Evolutionary conservation across 1,284 basidiomycete species (phyloP).

Genomic region (Apiotrichum domesticum): DNA sequence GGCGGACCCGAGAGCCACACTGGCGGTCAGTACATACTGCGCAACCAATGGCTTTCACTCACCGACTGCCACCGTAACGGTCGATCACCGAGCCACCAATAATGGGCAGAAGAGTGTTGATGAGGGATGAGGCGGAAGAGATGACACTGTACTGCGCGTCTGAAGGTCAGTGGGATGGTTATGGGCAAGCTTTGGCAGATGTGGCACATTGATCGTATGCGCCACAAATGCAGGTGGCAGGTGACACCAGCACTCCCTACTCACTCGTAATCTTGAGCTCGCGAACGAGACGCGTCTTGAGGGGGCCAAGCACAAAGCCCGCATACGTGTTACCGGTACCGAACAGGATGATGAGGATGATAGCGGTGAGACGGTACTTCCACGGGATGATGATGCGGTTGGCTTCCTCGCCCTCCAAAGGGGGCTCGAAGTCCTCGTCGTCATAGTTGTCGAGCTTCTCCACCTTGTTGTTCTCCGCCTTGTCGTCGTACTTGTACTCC

Average conservation of each 20-base stretch:
- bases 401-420: background rate
- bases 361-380: slow-evolving; percentile 18
- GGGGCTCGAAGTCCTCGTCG: background rate
- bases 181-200: no score
- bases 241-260: slow-evolving; percentile 1
- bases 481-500: background rate
- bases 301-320: slow-evolving; percentile 29
- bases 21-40: background rate
- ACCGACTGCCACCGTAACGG: slow-evolving; percentile 40
- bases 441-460: background rate
- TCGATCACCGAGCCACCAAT: slow-evolving; percentile 48
- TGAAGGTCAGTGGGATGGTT: slow-evolving; percentile 3
- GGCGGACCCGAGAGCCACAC: background rate
- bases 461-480: background rate
- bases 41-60: background rate
- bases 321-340: slow-evolving; percentile 29
- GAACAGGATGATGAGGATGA: slow-evolving; percentile 33
- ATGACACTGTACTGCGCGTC: slow-evolving; percentile 47
- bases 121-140: slow-evolving; percentile 38
- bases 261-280: slow-evolving; percentile 38
- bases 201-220: no score
- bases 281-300: slow-evolving; percentile 41
- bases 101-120: slow-evolving; percentile 48
- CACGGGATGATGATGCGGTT: slow-evolving; percentile 1
- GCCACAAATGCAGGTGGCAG: background rate